Conservation (phyloP, 441 rosid species). For the Populus hybrid region DNA sequence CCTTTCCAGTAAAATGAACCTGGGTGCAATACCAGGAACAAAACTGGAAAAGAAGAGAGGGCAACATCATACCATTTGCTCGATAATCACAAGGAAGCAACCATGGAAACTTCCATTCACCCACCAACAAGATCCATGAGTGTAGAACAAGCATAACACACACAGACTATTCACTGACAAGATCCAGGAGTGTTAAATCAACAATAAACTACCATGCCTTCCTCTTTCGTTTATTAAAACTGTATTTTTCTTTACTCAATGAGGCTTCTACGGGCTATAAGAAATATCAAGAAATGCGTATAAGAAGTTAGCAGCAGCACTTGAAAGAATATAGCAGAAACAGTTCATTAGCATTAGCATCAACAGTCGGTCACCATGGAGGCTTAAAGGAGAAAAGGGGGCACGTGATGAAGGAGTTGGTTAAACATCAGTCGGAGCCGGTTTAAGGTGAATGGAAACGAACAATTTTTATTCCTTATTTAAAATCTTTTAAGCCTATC, state of each 20-base stretch:
- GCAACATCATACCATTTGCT: neutral
- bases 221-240: neutral
- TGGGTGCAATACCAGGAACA: neutral
- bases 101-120: neutral
- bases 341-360: neutral
- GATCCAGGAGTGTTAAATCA: neutral
- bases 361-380: neutral
- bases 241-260: neutral
- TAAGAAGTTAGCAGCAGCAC: too few species aligned
- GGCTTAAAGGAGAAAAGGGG: neutral
- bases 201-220: neutral
- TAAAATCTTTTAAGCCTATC: too few species aligned
- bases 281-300: conserved; percentile 9
- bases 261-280: conserved; percentile 43
- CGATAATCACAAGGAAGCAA: neutral
- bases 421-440: too few species aligned
- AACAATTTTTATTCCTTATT: too few species aligned
- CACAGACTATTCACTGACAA: neutral
- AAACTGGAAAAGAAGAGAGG: neutral
- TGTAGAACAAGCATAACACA: neutral
- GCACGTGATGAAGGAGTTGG: neutral
- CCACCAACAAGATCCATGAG: neutral
- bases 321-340: neutral
- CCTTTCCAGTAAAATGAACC: neutral
- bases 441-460: too few species aligned